phyloP scores from a whole-genome alignment of 1,139 yeast genomes.

The Meyerozyma carpophila region DNA sequence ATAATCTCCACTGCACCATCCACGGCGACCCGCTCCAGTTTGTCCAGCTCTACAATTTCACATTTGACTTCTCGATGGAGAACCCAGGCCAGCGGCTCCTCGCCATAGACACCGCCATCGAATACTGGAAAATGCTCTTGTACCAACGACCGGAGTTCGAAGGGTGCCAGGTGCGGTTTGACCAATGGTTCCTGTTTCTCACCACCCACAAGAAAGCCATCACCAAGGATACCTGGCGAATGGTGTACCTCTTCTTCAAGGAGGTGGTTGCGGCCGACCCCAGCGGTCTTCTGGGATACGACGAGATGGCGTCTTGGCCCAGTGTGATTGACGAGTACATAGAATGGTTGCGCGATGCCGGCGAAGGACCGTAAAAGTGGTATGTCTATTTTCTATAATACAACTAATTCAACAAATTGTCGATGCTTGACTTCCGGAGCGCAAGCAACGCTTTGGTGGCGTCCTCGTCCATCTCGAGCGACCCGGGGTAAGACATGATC shows the following conservation, averaged over 20 bases:
- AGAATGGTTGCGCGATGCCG: slow-evolving; percentile 43
- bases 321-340: slow-evolving; percentile 79
- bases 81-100: slow-evolving; percentile 53
- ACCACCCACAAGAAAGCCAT: slow-evolving; percentile 34
- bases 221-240: slow-evolving; percentile 77
- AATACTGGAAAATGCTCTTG: slow-evolving; percentile 73
- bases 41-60: slow-evolving; percentile 57
- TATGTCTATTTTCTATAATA: neutral
- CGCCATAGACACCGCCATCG: slow-evolving; percentile 58
- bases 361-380: slow-evolving; percentile 5
- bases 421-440: slow-evolving; percentile 40
- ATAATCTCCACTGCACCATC: slow-evolving; percentile 24
- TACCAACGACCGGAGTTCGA: slow-evolving; percentile 15
- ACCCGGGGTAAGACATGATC: slow-evolving; percentile 9
- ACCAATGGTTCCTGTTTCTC: slow-evolving; percentile 51
- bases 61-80: slow-evolving; percentile 65
- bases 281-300: slow-evolving; percentile 45
- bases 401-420: slow-evolving; percentile 32
- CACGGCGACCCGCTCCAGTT: slow-evolving; percentile 28
- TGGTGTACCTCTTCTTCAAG: slow-evolving; percentile 65
- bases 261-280: slow-evolving; percentile 50
- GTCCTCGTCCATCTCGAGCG: slow-evolving; percentile 10
- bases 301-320: slow-evolving; percentile 90
- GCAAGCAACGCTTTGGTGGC: slow-evolving; percentile 41
- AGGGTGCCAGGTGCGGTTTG: slow-evolving; percentile 21